Conservation (phyloP, 1,139 yeast genomes). For the Yamadazyma jaroonii region DNA sequence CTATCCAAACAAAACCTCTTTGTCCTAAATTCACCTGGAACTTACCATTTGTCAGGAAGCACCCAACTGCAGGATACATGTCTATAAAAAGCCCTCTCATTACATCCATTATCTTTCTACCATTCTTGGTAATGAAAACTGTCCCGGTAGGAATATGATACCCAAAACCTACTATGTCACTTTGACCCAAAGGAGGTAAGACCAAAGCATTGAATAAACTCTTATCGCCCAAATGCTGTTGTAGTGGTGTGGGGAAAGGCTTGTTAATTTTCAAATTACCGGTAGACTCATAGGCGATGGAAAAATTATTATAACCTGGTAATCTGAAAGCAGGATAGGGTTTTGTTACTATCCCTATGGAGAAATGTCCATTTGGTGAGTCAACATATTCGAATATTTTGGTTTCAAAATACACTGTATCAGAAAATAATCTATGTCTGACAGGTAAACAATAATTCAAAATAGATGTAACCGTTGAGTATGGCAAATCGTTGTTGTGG, state of each 20-base stretch:
- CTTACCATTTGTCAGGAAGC: constrained; percentile 63
- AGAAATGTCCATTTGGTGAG: constrained; percentile 49
- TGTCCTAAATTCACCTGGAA: constrained; percentile 88
- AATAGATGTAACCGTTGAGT: constrained; percentile 45
- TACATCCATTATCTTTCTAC: constrained; percentile 81
- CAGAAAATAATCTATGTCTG: constrained; percentile 51
- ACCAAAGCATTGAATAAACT: constrained; percentile 57
- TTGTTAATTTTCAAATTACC: constrained; percentile 81
- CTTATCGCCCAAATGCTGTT: constrained; percentile 48
- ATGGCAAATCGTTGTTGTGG: constrained; percentile 40
- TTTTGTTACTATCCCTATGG: constrained; percentile 80
- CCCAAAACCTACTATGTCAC: constrained; percentile 93
- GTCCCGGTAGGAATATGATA: constrained; percentile 79
- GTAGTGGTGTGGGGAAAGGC: constrained; percentile 57
- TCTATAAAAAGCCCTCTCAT: constrained; percentile 77
- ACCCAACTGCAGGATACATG: constrained; percentile 89
- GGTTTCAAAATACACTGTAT: constrained; percentile 67
- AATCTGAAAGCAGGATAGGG: constrained; percentile 85
- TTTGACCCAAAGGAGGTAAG: constrained; percentile 73
- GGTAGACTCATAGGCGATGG: constrained; percentile 83
- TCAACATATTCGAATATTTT: constrained; percentile 52
- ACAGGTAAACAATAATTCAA: constrained; percentile 66
- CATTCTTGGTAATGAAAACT: constrained; percentile 86
- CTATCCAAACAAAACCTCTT: constrained; percentile 88
- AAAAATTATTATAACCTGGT: constrained; percentile 81